Evolutionary conservation across 768 basidiomycete species (phyloP), one percentile per base, ranked within the genome.

Genomic region (Mycena vitilis): DNA sequence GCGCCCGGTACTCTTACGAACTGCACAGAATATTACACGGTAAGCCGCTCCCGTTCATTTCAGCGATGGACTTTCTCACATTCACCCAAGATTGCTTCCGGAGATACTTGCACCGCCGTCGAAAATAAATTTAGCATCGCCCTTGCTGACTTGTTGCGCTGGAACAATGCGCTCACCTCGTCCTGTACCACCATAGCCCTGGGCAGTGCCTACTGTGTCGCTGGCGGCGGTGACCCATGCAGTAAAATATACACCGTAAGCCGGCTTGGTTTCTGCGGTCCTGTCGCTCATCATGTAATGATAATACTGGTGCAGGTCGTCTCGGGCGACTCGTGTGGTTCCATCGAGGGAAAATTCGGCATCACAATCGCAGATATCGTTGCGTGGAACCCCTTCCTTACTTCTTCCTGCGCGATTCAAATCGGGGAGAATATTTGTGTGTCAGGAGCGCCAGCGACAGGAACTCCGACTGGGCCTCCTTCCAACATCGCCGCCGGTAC

Each of bases 261-360:
- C 30, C 5, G 30, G 3, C 30, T 30, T 30, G 3, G 2, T 30
- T 30, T 30, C 30, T 30, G 30, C 30, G 5, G 30, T 30, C 30
- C 3, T 30, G 30, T 30, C 30, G 30, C 30, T 30, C 30, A 30
- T 30, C 30, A 3, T 30, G n/a, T n/a, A n/a, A n/a, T n/a, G n/a
- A n/a, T n/a, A n/a, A 30, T 30, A 2, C 5, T 30, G 30, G 30
- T 30, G 30, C 2, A 30, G 30, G 60, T 68, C 25, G 66, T 51
- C 4, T 56, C 44, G 44, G 66, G 66, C 10, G 66, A 68, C 30
- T 68, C 66, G 22, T 68, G 66, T 25, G 34, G 60, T 20, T 60
- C 22, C 23, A 57, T 68, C 8, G 66, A 68, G 16, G 40, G 30
- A n/a, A 55, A 68, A 47, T 38, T 40, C 2, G 60, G 36, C 1